phyloP scores from a whole-genome alignment of 2,329 filamentous ascomycete species.

The Teratosphaeria zuluensis region DNA sequence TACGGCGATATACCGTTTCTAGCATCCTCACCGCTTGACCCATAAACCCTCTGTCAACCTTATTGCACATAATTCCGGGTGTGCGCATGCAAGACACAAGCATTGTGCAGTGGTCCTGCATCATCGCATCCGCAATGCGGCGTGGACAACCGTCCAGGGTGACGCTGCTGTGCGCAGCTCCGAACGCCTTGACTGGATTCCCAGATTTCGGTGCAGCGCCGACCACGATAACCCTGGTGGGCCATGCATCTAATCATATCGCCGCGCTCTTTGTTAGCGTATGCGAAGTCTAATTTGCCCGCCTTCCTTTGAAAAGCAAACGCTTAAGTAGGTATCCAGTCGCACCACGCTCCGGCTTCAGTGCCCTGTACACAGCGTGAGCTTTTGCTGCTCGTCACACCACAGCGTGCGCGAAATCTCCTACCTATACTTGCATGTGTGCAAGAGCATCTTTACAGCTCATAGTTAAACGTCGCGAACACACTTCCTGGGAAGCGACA shows the following conservation, averaged over 20 bases:
- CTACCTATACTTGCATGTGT: neutral
- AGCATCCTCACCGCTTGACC: neutral
- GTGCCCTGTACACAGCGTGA: neutral
- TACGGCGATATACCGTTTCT: neutral
- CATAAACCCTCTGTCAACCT: neutral
- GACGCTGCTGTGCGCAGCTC: neutral
- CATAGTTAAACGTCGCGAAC: neutral
- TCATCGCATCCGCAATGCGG: neutral
- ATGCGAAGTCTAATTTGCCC: slow-evolving; percentile 1
- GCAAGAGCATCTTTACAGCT: neutral
- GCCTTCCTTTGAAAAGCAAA: neutral
- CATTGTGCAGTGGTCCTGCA: neutral
- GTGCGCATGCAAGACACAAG: neutral
- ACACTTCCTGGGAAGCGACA: neutral
- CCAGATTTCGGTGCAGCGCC: neutral
- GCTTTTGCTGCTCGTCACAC: neutral
- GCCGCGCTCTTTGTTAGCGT: neutral
- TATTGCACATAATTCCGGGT: neutral
- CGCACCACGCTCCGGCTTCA: neutral
- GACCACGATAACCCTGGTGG: neutral
- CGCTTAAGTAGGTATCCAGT: neutral
- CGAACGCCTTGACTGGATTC: neutral
- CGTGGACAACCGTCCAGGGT: neutral
- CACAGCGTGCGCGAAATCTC: neutral
- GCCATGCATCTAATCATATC: slow-evolving; percentile 3